Base-by-base conservation (phyloP, 371 early-diverging fungal genomes). In the Actinomucor elegans region DNA sequence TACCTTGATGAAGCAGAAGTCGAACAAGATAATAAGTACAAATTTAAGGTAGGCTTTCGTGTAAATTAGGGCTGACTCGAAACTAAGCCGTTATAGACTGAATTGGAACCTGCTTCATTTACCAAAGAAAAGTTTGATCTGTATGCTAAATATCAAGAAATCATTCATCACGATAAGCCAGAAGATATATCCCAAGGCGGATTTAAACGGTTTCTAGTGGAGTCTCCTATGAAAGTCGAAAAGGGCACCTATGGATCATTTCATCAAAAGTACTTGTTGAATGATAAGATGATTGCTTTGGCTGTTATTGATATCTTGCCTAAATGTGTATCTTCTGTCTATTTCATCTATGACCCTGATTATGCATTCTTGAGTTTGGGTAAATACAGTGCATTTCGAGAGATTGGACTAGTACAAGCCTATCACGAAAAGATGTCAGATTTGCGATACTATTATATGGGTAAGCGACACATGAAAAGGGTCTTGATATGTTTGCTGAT, bases 291-390 rank as follows among this genome's bases (percentile, higher is more conserved):
- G 23, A 84, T 90, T 29, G 96, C 95, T 3, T 84, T 96, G 15
- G 90, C 88, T 4, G 94, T 98, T 0, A 61, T 98, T 40, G 98
- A 98, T 65, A 84, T 96, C 11, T 73, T 96, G 26, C 98, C 97
- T 0, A 46, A 59, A 10, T 94, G 93, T 57, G 80, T 96, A 1
- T 95, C 96, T 0, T 88, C 94, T 0, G 97, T 98, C 15, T 98
- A 98, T 61, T 89, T 94, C 52, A 79, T 94, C 57, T 98, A 98
- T 70, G 94, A 96, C 63, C 90, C 94, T 4, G 88, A 84, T 7
- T 91, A 84, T 48, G 54, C 73, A 1, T 78, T 66, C 34, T 71
- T 96, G 5, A 83, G 87, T 3, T 66, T 93, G 24, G 98, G 98
- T 12, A 89, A 88, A 32, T 93, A 89, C 69, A 83, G 87, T 57